These are phyloP conservation scores for Trichoderma sp. DNA, from an alignment of 2,329 filamentous ascomycete species.

Conservation along the genomic window DNA sequence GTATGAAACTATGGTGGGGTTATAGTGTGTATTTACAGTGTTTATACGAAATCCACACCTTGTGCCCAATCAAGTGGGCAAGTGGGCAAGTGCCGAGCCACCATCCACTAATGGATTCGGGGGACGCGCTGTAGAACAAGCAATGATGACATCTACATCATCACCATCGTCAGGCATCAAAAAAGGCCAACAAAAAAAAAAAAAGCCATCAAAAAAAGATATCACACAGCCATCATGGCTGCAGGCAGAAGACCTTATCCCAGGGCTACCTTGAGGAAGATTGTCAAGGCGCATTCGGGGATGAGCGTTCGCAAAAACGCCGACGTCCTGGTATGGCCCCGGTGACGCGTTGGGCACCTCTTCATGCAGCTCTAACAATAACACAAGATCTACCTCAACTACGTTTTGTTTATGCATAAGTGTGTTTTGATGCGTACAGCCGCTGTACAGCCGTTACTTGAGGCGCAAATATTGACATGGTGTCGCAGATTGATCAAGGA, in stretches of 20 bases:
- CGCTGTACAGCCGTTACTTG: neutral
- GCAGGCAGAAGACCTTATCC: conserved; percentile 73
- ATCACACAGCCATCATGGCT: conserved; percentile 29
- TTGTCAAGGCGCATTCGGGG: conserved; percentile 83
- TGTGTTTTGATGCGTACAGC: conserved; percentile 31
- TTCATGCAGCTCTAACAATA: conserved; percentile 26
- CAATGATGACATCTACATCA: conserved; percentile 3
- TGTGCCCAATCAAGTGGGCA: neutral
- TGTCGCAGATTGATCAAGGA: conserved; percentile 68
- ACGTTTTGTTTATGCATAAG: conserved; percentile 75
- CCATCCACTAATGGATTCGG: neutral
- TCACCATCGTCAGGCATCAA: neutral
- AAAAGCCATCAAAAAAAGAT: no score
- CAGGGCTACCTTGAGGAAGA: conserved; percentile 79
- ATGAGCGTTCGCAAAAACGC: conserved; percentile 78
- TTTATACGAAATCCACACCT: neutral
- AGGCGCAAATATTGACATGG: neutral
- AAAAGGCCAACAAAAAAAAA: no score
- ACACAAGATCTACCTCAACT: conserved; percentile 76
- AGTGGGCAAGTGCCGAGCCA: neutral
- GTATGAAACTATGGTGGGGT: conserved; percentile 17
- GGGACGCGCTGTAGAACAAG: neutral
- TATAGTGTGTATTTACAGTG: conserved; percentile 22
- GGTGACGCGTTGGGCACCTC: neutral
- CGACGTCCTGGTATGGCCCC: conserved; percentile 66